Percentiles rank a stretch among this genome's conserved stretches.
Evolutionary conservation across 2,329 filamentous ascomycete species (phyloP).

Genomic region (Chlorencoelia australis): DNA sequence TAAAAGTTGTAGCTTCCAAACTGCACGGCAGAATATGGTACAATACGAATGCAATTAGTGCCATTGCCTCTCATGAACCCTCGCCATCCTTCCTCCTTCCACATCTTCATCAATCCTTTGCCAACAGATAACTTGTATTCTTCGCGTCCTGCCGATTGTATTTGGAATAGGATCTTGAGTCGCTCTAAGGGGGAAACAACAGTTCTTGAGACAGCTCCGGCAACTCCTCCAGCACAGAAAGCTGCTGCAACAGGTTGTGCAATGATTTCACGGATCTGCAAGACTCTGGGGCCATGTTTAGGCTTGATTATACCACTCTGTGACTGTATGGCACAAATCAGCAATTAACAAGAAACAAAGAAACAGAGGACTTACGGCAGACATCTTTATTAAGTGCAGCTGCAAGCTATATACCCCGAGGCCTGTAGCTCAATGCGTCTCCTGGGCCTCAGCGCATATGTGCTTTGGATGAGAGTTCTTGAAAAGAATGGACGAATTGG

Average conservation of each 20-base stretch:
- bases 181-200: conserved; percentile 94
- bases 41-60: conserved; percentile 95
- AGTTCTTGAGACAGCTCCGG: conserved; percentile 92
- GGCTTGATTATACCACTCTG: conserved; percentile 20
- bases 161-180: conserved; percentile 94
- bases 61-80: conserved; percentile 98
- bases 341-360: conserved; percentile 1
- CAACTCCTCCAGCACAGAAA: conserved; percentile 88
- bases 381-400: conserved; percentile 18
- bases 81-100: conserved; percentile 90
- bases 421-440: conserved; percentile 14
- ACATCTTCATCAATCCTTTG: conserved; percentile 89
- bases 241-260: conserved; percentile 82
- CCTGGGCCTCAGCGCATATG: conserved; percentile 14
- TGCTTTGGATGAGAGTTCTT: no score
- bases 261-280: conserved; percentile 38
- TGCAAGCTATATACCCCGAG: conserved; percentile 9
- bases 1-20: conserved; percentile 98
- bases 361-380: conserved; percentile 21
- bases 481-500: no score
- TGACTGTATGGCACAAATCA: conserved; percentile 14
- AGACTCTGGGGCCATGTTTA: conserved; percentile 24
- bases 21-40: conserved; percentile 95
- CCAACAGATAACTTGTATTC: conserved; percentile 90
- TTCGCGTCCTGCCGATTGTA: conserved; percentile 80